Base-by-base conservation (phyloP, 2,329 filamentous ascomycete genomes). In the Cladosporium sp. region DNA sequence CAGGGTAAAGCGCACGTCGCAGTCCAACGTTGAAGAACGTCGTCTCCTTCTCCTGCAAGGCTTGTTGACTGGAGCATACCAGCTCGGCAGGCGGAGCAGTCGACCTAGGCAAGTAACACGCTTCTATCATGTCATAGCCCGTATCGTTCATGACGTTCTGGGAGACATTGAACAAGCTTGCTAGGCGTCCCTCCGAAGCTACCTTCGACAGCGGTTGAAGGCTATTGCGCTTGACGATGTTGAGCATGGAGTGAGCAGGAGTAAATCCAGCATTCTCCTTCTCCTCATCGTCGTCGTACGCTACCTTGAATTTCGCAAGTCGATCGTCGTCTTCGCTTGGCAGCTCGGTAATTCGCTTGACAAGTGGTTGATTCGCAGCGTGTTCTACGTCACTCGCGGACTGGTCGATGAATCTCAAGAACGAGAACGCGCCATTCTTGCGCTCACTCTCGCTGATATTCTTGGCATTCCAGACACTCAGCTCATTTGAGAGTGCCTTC, bases 401-500 rank as follows among this genome's bases (percentile, higher is more conserved):
- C 0, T 82, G 79, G 66, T 96, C 90, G 3, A 89, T 84, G 68
- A 99, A 96, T 4, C 92, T 87, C 60, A 97, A 80, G 86, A 92
- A 99, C 0, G 92, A 93, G 73, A 97, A 97, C 1, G 86, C 82
- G 14, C 85, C 83, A 51, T 82, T 80, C 0, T 82, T 81, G 20
- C 81, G 78, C 11, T 82, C 74, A 64, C 85, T 90, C 50, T 84
- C 77, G 12, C 82, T 81, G 43, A 97, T 83, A 66, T 97, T 85
- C 51, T 93, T 87, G 0, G 90, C 88, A 1, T 86, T 85, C 87
- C 90, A 99, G 55, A 99, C 87, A 69, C 95, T 97, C 86, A 97
- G 87, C 74, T 96, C 76, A 65, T 95, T 87, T 34, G 84, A 77
- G 20, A 97, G 75, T 64, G 88, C 91, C 71, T 88, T 90, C 66